Percentiles rank a stretch among this genome's conserved stretches.
Conservation (phyloP, 352 stramenopile genomes). For the Globisporangium cederbergense region DNA sequence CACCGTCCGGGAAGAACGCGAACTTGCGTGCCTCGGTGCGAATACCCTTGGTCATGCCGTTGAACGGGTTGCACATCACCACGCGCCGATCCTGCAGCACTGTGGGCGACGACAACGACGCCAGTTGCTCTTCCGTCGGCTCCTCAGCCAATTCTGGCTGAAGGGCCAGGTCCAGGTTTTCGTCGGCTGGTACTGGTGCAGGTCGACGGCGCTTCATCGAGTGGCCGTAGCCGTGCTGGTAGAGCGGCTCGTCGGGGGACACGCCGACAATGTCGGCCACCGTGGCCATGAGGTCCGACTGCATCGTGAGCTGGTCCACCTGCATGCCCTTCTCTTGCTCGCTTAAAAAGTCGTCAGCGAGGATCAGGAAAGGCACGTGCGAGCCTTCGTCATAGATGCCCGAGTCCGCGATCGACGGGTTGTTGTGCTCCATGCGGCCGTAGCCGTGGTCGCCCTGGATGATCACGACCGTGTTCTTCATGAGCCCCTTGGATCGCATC, state of each 20-base stretch:
- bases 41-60: slow-evolving; percentile 60
- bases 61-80: slow-evolving; percentile 70
- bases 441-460: too few species aligned
- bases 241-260: slow-evolving; percentile 38
- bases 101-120: slow-evolving; percentile 18
- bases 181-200: background rate
- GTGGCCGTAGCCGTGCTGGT: slow-evolving; percentile 65
- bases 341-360: slow-evolving; percentile 60
- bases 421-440: slow-evolving; percentile 8
- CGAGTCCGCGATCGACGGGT: slow-evolving; percentile 59
- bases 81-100: slow-evolving; percentile 35
- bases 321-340: slow-evolving; percentile 39
- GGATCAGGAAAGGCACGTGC: slow-evolving; percentile 58
- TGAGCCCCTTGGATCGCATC: too few species aligned
- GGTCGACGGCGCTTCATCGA: slow-evolving; percentile 60
- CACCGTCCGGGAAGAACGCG: slow-evolving; percentile 60
- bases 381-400: slow-evolving; percentile 62
- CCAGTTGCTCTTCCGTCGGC: slow-evolving; percentile 11
- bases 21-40: slow-evolving; percentile 71
- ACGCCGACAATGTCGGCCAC: slow-evolving; percentile 65
- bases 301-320: slow-evolving; percentile 62
- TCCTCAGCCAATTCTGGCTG: slow-evolving; percentile 13
- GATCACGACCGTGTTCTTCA: too few species aligned
- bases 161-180: background rate
- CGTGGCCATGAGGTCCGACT: slow-evolving; percentile 71